Percentiles rank a stretch among this genome's conserved stretches.
These are phyloP conservation scores for Polytrichum commune DNA, from an alignment of 225 moss, liverwort and hornwort genomes.

Conservation along the genomic window DNA sequence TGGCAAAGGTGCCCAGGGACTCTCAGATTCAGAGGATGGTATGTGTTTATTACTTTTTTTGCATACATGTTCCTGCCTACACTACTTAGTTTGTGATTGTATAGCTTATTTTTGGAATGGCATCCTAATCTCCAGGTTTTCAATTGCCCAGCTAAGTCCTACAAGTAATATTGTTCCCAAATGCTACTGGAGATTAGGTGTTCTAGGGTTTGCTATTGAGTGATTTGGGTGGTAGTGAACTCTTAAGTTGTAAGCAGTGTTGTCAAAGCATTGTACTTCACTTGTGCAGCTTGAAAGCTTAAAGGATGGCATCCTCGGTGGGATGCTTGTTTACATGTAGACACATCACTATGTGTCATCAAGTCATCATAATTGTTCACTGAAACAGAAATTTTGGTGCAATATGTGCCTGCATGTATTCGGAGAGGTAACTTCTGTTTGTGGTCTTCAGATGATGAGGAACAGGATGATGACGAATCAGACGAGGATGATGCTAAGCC, in stretches of 20 bases:
- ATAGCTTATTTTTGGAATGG: neutral
- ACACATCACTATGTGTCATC: neutral
- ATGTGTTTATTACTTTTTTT: neutral
- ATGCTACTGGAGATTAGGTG: neutral
- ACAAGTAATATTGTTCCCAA: neutral
- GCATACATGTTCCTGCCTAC: neutral
- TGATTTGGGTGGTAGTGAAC: too few species aligned
- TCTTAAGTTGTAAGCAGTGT: too few species aligned
- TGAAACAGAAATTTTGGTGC: neutral
- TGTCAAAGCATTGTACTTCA: neutral
- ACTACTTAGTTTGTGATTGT: neutral
- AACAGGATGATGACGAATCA: conserved; percentile 29
- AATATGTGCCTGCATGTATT: neutral
- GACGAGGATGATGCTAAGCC: conserved; percentile 26
- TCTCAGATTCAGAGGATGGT: conserved; percentile 57
- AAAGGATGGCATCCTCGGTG: neutral
- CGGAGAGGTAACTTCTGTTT: neutral
- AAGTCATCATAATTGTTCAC: neutral
- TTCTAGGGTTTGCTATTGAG: too few species aligned
- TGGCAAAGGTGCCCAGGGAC: conserved; percentile 34
- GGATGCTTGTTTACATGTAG: neutral
- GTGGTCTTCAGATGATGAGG: conserved; percentile 27
- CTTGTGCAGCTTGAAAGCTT: neutral
- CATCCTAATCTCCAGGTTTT: neutral
- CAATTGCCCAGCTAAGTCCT: too few species aligned